Evolutionary conservation across 805 yeast genomes (phyloP).

Genomic region (Kuraishia floccosa): DNA sequence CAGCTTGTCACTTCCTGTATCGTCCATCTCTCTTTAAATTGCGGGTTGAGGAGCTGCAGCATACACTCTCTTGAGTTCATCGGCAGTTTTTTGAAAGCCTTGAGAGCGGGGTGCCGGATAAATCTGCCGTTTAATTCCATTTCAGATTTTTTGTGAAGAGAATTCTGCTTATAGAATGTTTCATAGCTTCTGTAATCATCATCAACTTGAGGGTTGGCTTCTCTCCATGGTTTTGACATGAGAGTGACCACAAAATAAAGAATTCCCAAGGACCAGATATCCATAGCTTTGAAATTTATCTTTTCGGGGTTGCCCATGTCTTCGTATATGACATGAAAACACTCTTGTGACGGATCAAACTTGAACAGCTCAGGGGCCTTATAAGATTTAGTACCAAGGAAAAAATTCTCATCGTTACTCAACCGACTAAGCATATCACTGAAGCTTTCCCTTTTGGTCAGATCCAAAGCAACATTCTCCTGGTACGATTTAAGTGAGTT

Average conservation of each 20-base stretch:
- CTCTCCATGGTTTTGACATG: slow-evolving; percentile 36
- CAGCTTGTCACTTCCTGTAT: slow-evolving; percentile 10
- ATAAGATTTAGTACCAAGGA: slow-evolving; percentile 39
- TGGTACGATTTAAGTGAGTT: slow-evolving; percentile 5
- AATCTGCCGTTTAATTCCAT: slow-evolving; percentile 4
- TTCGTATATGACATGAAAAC: too few species aligned
- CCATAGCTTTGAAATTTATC: slow-evolving; percentile 24
- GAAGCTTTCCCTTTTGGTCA: slow-evolving; percentile 3
- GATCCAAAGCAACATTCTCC: too few species aligned
- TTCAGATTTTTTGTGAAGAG: slow-evolving; percentile 1
- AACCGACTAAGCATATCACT: too few species aligned
- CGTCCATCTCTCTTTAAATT: slow-evolving; percentile 10
- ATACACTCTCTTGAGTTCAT: slow-evolving; percentile 5
- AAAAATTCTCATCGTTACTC: slow-evolving; percentile 12
- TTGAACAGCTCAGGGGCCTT: slow-evolving; percentile 40
- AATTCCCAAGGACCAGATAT: slow-evolving; percentile 42
- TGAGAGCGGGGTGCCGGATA: not conserved
- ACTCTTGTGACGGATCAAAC: slow-evolving; percentile 8
- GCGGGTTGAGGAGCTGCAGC: slow-evolving; percentile 18
- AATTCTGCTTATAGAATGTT: slow-evolving; percentile 2
- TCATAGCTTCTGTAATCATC: slow-evolving; percentile 6
- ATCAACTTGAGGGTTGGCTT: slow-evolving; percentile 20
- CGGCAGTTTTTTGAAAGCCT: slow-evolving; percentile 2
- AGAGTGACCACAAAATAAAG: slow-evolving; percentile 31
- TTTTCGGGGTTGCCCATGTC: slow-evolving; percentile 7